phyloP scores from a whole-genome alignment of 352 stramenopile species.

The Pythium vanterpoolii region DNA sequence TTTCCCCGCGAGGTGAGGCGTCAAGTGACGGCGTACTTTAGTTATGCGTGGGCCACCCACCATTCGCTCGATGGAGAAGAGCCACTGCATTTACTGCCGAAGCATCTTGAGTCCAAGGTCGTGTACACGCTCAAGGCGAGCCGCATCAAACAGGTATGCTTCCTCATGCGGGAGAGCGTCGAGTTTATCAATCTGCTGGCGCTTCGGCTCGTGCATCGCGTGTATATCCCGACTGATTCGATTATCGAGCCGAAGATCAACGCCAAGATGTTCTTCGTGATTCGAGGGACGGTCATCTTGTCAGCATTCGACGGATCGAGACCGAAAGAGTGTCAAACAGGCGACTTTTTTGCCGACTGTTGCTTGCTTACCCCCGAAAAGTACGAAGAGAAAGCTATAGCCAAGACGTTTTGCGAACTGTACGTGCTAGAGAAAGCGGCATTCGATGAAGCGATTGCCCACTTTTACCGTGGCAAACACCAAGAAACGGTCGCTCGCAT shows the following conservation, averaged over 20 bases:
- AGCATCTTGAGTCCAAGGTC: constrained; percentile 63
- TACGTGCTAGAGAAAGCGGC: constrained; percentile 63
- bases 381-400: constrained; percentile 67
- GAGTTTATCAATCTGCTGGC: constrained; percentile 69
- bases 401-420: constrained; percentile 82
- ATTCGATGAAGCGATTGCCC: constrained; percentile 50
- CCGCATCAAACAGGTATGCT: constrained; percentile 64
- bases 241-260: constrained; percentile 77
- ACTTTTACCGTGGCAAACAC: constrained; percentile 48
- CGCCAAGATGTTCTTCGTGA: constrained; percentile 73
- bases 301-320: constrained; percentile 45
- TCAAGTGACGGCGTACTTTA: constrained; percentile 64
- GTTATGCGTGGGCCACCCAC: constrained; percentile 59
- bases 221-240: constrained; percentile 55
- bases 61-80: constrained; percentile 61
- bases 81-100: constrained; percentile 50
- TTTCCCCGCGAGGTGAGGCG: constrained; percentile 44
- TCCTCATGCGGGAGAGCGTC: constrained; percentile 63
- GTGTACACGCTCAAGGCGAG: constrained; percentile 59
- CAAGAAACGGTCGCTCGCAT: constrained; percentile 33
- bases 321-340: constrained; percentile 55
- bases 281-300: constrained; percentile 47
- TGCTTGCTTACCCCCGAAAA: constrained; percentile 51
- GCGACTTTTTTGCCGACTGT: constrained; percentile 66
- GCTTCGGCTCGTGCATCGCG: constrained; percentile 37